Percentiles rank a stretch among this genome's conserved stretches.
Conservation (phyloP, 163 green algal species). For the Trebouxia gelatinosa region DNA sequence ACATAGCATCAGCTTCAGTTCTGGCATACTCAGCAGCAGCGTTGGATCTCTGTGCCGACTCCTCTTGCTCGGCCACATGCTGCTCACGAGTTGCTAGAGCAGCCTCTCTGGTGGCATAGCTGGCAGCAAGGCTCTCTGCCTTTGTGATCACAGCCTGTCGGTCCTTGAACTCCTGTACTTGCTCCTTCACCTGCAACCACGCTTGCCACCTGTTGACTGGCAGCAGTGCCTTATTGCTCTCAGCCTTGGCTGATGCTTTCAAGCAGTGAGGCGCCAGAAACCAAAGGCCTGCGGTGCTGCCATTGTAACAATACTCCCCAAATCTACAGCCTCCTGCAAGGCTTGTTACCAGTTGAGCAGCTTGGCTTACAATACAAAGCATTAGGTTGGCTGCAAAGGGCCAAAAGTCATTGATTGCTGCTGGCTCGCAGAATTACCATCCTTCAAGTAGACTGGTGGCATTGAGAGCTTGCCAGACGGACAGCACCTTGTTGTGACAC, state of each 20-base stretch:
- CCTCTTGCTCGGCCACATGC: constrained; percentile 11
- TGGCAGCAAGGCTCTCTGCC: constrained; percentile 2
- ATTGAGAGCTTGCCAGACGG: too few species aligned
- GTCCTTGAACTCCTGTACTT: constrained; percentile 25
- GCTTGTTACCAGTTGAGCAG: not conserved
- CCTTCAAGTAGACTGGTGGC: too few species aligned
- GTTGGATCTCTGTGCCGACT: not conserved
- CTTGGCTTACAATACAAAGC: constrained; percentile 2
- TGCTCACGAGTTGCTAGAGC: not conserved
- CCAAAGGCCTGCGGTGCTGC: too few species aligned
- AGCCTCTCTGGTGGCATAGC: not conserved
- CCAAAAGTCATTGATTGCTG: too few species aligned
- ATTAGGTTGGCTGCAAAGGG: too few species aligned
- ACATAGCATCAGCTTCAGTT: constrained; percentile 29
- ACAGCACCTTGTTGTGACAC: too few species aligned
- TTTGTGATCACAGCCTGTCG: constrained; percentile 13
- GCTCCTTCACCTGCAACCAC: constrained; percentile 14
- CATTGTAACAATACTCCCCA: too few species aligned
- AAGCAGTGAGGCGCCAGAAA: too few species aligned
- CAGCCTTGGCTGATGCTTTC: not conserved
- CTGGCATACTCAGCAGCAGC: constrained; percentile 24
- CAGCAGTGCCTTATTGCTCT: not conserved
- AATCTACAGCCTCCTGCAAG: not conserved
- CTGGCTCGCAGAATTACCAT: too few species aligned
- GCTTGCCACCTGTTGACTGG: not conserved